A percentile compares a stretch with the other conserved stretches of the same genome.
phyloP scores from a whole-genome alignment of 1,284 basidiomycete species.

The Leccinum insigne region DNA sequence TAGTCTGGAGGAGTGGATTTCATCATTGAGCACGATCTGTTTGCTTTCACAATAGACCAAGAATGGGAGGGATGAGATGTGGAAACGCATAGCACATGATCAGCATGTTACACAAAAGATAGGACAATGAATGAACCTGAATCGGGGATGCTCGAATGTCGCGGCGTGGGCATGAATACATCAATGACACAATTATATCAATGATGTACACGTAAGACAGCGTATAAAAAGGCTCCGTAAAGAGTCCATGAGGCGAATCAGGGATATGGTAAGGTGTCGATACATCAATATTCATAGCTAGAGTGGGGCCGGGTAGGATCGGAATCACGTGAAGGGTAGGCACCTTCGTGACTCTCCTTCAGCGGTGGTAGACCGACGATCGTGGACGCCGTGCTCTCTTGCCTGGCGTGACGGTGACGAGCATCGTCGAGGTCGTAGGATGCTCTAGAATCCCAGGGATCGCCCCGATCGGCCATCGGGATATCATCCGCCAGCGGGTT shows the following conservation, averaged over 20 bases:
- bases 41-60: constrained; percentile 29
- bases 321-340: constrained; percentile 12
- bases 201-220: not conserved
- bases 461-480: constrained; percentile 61
- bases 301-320: constrained; percentile 42
- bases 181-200: not conserved
- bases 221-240: constrained; percentile 2
- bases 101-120: constrained; percentile 26
- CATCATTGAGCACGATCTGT: constrained; percentile 18
- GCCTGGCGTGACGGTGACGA: constrained; percentile 45
- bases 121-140: constrained; percentile 7
- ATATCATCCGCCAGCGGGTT: constrained; percentile 64
- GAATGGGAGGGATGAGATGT: constrained; percentile 11
- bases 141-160: not conserved
- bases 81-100: constrained; percentile 26
- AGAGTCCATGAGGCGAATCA: constrained; percentile 11
- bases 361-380: constrained; percentile 51
- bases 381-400: constrained; percentile 56
- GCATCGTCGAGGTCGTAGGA: constrained; percentile 46
- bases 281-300: constrained; percentile 36
- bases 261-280: constrained; percentile 15
- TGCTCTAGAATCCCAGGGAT: constrained; percentile 73
- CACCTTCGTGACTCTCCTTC: constrained; percentile 38
- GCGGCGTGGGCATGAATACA: not conserved
- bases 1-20: constrained; percentile 19